Base-by-base conservation (phyloP, 1,139 yeast genomes). In the Kurtzmaniella quercitrusa region DNA sequence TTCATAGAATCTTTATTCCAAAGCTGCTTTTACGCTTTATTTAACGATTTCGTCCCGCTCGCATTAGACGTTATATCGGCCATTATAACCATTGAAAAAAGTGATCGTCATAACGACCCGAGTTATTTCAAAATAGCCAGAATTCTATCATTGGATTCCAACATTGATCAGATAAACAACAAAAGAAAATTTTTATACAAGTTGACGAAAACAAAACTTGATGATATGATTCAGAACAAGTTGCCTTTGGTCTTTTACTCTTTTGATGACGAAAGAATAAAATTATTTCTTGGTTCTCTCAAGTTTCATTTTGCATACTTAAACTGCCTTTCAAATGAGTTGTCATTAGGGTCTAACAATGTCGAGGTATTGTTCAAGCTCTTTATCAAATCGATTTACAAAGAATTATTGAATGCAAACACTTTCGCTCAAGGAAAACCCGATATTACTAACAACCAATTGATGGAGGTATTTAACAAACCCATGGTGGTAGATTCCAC, bases 21-120 rank as follows among this genome's bases (percentile, higher is more conserved):
- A 2, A 46, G 51, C n/a, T 67, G 76, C 45, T 69, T 66, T 47
- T 45, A 58, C 41, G 53, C 65, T 2, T 58, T 71, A n/a, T 64
- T 60, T 43, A 51, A 53, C 23, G 72, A 65, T n/a, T 44, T 70
- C 18, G 46, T 63, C 8, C 61, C 71, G 1, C 45, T 66, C 21
- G 49, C 59, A 12, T 46, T 71, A 3, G 78, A 71, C 42, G 50
- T 64, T 1, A 43, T 66, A 5, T 47, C 65, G 1, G 49, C 61
- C 16, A 42, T 59, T 6, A 54, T 57, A 8, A 46, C 49, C 16
- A 54, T 55, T 5, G 36, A 47, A n/a, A 39, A 53, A 3, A 45
- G 42, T 23, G 44, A 43, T n/a, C 47, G 50, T 3, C 44, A 45
- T 43, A 46, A 45, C 1, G n/a, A 40, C 40, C 21, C 30, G 32